phyloP scores from a whole-genome alignment of 768 basidiomycete genomes.

The Tylopilus subfusipes region DNA sequence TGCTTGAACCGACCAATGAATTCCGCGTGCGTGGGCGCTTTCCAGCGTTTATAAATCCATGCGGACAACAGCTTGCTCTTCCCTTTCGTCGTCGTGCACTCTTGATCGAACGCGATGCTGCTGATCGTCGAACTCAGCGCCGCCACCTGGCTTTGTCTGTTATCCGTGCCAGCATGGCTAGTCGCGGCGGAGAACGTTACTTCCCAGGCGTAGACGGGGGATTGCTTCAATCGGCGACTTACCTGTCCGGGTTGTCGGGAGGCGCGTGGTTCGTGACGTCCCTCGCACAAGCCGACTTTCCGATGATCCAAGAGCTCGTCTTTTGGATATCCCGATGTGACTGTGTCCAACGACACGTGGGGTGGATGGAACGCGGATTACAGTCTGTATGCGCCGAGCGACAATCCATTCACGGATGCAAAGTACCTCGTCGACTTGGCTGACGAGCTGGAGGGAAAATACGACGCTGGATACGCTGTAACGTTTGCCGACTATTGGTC shows the following conservation, averaged over 20 bases:
- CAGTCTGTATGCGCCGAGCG: slow-evolving; percentile 18
- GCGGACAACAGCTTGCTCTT: neutral
- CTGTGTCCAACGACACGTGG: slow-evolving; percentile 21
- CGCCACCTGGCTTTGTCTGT: slow-evolving; percentile 9
- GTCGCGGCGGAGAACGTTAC: slow-evolving; percentile 20
- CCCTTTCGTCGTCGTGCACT: neutral
- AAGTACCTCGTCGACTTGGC: slow-evolving; percentile 22
- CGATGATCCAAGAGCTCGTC: slow-evolving; percentile 35
- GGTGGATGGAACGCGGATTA: slow-evolving; percentile 34
- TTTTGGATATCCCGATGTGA: slow-evolving; percentile 28
- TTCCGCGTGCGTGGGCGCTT: neutral
- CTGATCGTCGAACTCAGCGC: neutral
- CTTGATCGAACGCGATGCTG: neutral
- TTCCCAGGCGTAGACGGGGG: slow-evolving; percentile 35
- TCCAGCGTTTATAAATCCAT: neutral
- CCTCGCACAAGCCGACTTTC: slow-evolving; percentile 39
- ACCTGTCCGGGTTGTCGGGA: slow-evolving; percentile 50
- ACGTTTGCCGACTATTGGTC: slow-evolving; percentile 31
- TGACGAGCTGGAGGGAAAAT: slow-evolving; percentile 30
- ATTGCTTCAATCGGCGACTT: slow-evolving; percentile 49
- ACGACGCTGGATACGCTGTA: slow-evolving; percentile 28
- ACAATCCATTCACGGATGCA: slow-evolving; percentile 8
- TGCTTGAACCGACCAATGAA: neutral
- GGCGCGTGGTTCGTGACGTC: slow-evolving; percentile 39
- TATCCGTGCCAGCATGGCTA: slow-evolving; percentile 1